These are phyloP conservation scores for Vaccinium vitisidaea DNA, from an alignment of 148 eudicot species.

Conservation along the genomic window DNA sequence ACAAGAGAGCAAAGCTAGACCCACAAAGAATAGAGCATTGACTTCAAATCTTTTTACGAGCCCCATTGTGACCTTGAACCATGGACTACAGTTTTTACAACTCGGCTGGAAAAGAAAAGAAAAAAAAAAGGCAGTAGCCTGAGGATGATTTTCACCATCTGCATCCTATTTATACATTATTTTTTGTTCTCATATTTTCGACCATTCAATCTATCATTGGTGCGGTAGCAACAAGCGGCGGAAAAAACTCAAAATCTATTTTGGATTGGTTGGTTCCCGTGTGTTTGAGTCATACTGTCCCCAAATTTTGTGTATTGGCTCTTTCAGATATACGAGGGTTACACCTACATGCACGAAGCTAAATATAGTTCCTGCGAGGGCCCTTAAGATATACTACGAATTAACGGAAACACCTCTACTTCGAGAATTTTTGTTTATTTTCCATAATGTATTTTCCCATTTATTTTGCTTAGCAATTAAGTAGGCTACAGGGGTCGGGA, in stretches of 20 bases:
- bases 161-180: neutral
- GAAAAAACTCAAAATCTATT: slow-evolving; percentile 3
- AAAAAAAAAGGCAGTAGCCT: neutral
- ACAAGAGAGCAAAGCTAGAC: slow-evolving; percentile 17
- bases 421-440: neutral
- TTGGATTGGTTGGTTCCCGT: slow-evolving; percentile 6
- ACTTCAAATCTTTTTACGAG: neutral
- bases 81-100: slow-evolving; percentile 8
- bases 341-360: neutral
- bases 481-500: neutral
- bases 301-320: neutral
- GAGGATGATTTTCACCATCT: neutral
- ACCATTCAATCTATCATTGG: slow-evolving; percentile 1
- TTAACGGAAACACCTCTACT: neutral
- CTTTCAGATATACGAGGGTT: neutral
- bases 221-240: neutral
- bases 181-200: neutral
- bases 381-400: neutral
- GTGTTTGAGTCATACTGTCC: neutral
- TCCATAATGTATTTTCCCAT: neutral
- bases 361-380: neutral
- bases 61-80: slow-evolving; percentile 10
- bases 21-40: neutral
- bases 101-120: neutral
- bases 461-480: neutral